Conservation (phyloP, 345 rosid genomes). For the Salix viminalis region DNA sequence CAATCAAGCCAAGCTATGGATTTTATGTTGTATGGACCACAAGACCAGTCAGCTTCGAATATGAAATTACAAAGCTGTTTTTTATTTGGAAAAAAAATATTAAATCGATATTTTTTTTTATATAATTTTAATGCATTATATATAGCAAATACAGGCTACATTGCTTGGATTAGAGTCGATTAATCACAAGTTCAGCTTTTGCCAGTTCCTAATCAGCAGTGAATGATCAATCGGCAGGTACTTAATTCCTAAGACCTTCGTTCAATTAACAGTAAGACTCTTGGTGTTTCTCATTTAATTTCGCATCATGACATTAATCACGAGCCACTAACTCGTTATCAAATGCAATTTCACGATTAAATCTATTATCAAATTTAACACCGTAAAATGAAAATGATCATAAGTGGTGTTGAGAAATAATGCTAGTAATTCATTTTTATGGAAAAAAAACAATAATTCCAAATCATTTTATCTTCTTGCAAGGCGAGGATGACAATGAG, state of each 20-base stretch:
- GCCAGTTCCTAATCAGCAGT: not conserved
- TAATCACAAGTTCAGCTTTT: constrained; percentile 5
- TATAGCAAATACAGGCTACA: no score
- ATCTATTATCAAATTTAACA: not conserved
- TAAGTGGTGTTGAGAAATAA: not conserved
- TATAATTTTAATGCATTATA: no score
- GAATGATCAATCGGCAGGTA: not conserved
- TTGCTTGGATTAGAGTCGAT: not conserved
- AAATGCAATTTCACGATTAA: not conserved
- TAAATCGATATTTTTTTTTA: no score
- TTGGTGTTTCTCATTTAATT: not conserved
- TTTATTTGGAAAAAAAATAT: no score
- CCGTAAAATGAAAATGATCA: not conserved
- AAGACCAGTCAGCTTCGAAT: not conserved
- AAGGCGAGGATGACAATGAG: no score
- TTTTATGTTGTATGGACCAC: constrained; percentile 11
- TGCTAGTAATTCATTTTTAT: not conserved
- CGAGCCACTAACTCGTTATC: not conserved
- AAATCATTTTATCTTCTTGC: not conserved
- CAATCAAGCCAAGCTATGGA: constrained; percentile 12
- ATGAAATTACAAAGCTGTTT: no score
- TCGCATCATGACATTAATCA: not conserved
- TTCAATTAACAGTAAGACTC: not conserved
- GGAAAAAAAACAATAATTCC: not conserved
- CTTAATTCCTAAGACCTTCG: not conserved